phyloP scores from a whole-genome alignment of 495 filamentous ascomycete species.

The Pyrenopolyporus hunteri region DNA sequence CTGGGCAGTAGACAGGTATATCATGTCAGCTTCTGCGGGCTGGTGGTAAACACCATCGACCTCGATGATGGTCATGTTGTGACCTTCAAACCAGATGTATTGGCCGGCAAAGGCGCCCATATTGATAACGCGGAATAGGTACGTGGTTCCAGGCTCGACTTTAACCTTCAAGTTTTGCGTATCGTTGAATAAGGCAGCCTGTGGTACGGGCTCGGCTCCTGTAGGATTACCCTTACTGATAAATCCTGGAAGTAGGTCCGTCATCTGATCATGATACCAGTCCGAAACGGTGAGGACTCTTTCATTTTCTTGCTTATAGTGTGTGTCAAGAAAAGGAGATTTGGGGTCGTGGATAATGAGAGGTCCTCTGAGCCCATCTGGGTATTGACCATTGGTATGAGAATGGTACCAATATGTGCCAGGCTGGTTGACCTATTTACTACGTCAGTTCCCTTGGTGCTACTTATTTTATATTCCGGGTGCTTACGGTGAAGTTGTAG shows the following conservation, averaged over 20 bases:
- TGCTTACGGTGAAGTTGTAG: conserved; percentile 76
- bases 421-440: conserved; percentile 63
- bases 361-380: conserved; percentile 75
- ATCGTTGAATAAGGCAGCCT: conserved; percentile 75
- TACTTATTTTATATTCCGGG: neutral
- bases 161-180: conserved; percentile 58
- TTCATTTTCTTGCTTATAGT: conserved; percentile 67
- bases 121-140: conserved; percentile 79
- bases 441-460: conserved; percentile 7
- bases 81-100: conserved; percentile 76
- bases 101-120: conserved; percentile 70
- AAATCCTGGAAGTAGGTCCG: conserved; percentile 60
- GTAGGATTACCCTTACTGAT: conserved; percentile 64
- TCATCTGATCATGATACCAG: conserved; percentile 70
- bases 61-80: conserved; percentile 66
- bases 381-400: conserved; percentile 70
- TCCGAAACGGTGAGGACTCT: conserved; percentile 69
- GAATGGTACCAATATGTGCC: conserved; percentile 89
- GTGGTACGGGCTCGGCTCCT: conserved; percentile 68
- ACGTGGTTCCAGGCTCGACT: conserved; percentile 73
- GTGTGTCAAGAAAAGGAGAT: conserved; percentile 57
- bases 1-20: conserved; percentile 74
- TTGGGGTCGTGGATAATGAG: conserved; percentile 73
- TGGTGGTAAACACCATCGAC: conserved; percentile 65
- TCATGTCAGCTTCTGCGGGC: conserved; percentile 61